phyloP scores from a whole-genome alignment of 805 yeast genomes.

The Myxozyma monticola region DNA sequence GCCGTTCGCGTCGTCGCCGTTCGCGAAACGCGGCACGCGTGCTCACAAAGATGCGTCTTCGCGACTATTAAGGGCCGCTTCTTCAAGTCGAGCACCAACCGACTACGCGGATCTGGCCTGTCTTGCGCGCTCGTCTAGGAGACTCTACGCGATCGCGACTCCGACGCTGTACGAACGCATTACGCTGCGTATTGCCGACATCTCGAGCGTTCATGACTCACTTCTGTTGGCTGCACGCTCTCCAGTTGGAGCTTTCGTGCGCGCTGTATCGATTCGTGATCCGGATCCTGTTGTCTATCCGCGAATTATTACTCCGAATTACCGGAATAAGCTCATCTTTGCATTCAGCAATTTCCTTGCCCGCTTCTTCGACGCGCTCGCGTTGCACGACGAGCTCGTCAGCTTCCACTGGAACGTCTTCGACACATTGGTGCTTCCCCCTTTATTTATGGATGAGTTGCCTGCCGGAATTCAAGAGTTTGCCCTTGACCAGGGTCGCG shows the following conservation, averaged over 20 bases:
- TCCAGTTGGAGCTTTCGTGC: slow-evolving; percentile 14
- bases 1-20: slow-evolving; percentile 7
- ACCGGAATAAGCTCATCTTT: slow-evolving; percentile 26
- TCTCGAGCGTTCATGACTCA: slow-evolving; percentile 6
- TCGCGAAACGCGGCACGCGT: slow-evolving; percentile 7
- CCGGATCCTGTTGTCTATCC: slow-evolving; percentile 26
- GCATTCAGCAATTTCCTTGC: slow-evolving; percentile 21
- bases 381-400: slow-evolving; percentile 2
- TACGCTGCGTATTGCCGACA: slow-evolving; percentile 14
- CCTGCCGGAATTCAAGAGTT: slow-evolving; percentile 21
- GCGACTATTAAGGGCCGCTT: neutral
- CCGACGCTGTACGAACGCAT: slow-evolving; percentile 20
- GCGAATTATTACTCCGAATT: slow-evolving; percentile 26
- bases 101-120: slow-evolving; percentile 17
- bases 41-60: too few species aligned
- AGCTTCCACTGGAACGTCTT: slow-evolving; percentile 29
- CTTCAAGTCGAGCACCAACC: slow-evolving; percentile 6
- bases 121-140: slow-evolving; percentile 14
- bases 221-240: slow-evolving; percentile 16
- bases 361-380: slow-evolving; percentile 11
- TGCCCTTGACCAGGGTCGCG: slow-evolving; percentile 24
- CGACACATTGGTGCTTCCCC: slow-evolving; percentile 26
- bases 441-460: slow-evolving; percentile 22
- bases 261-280: slow-evolving; percentile 22
- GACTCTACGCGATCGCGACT: slow-evolving; percentile 17